Evolutionary conservation across 2,329 filamentous ascomycete genomes (phyloP), one percentile per base, ranked within the genome.

Genomic region (Calycina herbarum): DNA sequence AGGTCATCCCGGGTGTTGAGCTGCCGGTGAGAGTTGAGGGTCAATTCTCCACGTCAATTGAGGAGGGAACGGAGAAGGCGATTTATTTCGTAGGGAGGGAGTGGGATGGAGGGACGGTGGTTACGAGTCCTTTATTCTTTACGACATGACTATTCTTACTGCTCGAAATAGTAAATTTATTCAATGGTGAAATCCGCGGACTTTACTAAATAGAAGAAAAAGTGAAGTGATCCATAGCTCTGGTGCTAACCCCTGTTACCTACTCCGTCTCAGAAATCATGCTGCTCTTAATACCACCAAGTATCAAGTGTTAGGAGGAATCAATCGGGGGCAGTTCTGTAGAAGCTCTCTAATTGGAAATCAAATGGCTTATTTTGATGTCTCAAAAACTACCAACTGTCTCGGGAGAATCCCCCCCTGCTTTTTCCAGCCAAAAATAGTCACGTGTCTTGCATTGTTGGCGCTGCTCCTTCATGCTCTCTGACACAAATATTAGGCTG

Each of bases 11-110:
- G 8, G 70, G 73, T 54, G 65, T 71, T 1, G 11, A 54, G 1
- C 64, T 76, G 38, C 72, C 73, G 11, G 67, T 33, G 3, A 58
- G 65, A 20, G 72, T 74, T 0, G 66, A 73, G 24, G 71, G 72
- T 3, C 31, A 27, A 1, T 69, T 75, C 8, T 8, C 56, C 0
- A n/a, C 70, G 1, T 20, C 62, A 6, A 48, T 48, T 13, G 62
- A 59, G 29, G 59, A n/a, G n/a, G 58, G 57, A 5, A 33, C 64
- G 35, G 58, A 65, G 3, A 62, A 66, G 35, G 62, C 67, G 40
- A 64, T 70, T 3, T 73, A 71, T 54, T 45, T 72, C 13, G 71
- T 73, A 7, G 71, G 66, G 10, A 66, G 68, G 15, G 71, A 71
- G 51, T 70, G 64, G 63, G 51, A 65, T 54, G 71, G 71, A 1